Conservation (phyloP, 225 moss, liverwort and hornwort genomes). For the Straminergon stramineum region DNA sequence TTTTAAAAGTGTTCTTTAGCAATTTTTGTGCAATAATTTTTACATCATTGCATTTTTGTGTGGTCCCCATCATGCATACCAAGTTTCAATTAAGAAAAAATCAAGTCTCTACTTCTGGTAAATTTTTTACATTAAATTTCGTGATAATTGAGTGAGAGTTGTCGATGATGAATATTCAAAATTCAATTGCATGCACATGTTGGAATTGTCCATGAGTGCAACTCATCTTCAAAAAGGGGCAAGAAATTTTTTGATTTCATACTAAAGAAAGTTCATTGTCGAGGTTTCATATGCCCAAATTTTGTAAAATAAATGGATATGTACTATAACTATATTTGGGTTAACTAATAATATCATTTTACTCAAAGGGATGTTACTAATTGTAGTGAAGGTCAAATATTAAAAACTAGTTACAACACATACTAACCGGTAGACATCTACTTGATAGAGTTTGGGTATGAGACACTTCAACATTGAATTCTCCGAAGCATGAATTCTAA, state of each 20-base stretch:
- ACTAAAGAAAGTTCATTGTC: neutral
- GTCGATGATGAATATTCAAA: neutral
- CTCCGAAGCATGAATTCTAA: too few relatives aligned
- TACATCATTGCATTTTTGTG: neutral
- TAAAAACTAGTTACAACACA: too few relatives aligned
- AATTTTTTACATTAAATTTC: neutral
- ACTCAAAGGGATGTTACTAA: too few relatives aligned
- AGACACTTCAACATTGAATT: too few relatives aligned
- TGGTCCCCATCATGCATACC: neutral
- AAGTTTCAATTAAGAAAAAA: neutral
- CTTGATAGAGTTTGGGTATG: too few relatives aligned
- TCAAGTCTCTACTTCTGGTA: too few relatives aligned
- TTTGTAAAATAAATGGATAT: neutral
- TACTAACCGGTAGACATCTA: too few relatives aligned
- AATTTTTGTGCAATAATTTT: neutral
- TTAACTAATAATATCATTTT: neutral
- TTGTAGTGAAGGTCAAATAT: too few relatives aligned
- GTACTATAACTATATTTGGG: rapidly evolving
- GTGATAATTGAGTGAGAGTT: neutral
- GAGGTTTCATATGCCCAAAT: neutral
- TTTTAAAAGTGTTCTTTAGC: neutral
- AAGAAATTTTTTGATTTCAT: neutral
- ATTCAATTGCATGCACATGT: too few relatives aligned
- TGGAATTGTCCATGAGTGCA: neutral
- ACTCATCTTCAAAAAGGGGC: too few relatives aligned